Evolutionary conservation across 345 rosid species (phyloP).

Genomic region (Acer yangbiense): DNA sequence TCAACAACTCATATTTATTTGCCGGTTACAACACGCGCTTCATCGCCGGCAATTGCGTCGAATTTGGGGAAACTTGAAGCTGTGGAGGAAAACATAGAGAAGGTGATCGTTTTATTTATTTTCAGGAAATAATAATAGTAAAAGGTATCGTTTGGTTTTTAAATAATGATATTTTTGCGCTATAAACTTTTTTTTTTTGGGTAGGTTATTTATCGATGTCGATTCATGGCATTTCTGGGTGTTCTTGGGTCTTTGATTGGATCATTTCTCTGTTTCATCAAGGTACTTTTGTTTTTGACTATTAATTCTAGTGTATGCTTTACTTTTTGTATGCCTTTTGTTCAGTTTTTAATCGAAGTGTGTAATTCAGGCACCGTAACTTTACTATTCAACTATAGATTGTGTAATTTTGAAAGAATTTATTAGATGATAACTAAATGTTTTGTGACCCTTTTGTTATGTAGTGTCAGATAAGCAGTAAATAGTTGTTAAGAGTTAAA

Average conservation of each 20-base stretch:
- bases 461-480: too few species aligned
- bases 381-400: too few species aligned
- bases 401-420: too few species aligned
- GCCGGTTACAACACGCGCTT: conserved; percentile 24
- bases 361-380: too few species aligned
- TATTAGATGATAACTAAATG: too few species aligned
- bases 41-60: conserved; percentile 34
- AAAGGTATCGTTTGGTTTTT: neutral
- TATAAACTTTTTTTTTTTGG: neutral
- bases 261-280: conserved; percentile 74
- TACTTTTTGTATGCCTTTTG: neutral
- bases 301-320: neutral
- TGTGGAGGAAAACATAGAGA: conserved; percentile 64
- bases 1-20: conserved; percentile 10
- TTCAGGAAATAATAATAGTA: neutral
- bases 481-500: too few species aligned
- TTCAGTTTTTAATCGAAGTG: too few species aligned
- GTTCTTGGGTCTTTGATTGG: conserved; percentile 78
- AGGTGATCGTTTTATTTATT: conserved; percentile 35
- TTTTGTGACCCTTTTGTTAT: too few species aligned
- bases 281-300: conserved; percentile 38
- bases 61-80: conserved; percentile 28
- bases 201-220: conserved; percentile 65
- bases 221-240: conserved; percentile 76
- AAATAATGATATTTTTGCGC: neutral